Conservation (phyloP, 768 basidiomycete species). For the Hygrocybe coccinea region DNA sequence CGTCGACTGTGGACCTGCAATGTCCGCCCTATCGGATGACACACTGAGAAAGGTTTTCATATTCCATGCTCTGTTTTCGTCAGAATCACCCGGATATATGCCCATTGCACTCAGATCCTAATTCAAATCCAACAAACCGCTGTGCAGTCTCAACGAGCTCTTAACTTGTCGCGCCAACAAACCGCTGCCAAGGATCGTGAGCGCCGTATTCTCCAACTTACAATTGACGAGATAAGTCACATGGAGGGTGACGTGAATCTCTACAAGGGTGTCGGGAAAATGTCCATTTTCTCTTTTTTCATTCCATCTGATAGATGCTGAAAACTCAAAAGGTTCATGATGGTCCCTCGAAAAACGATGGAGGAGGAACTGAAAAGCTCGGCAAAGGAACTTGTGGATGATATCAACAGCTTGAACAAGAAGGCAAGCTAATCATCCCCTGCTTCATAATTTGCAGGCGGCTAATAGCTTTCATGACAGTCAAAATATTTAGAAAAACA, state of each 20-base stretch:
- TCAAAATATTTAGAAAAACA: conserved; percentile 92
- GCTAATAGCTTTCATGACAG: conserved; percentile 34
- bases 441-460: conserved; percentile 1
- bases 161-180: conserved; percentile 72
- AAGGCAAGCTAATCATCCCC: conserved; percentile 53
- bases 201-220: conserved; percentile 82
- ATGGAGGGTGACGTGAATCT: conserved; percentile 72
- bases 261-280: conserved; percentile 95
- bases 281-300: conserved; percentile 54
- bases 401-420: conserved; percentile 75
- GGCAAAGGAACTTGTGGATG: conserved; percentile 81
- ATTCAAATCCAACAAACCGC: conserved; percentile 91
- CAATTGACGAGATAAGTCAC: conserved; percentile 72
- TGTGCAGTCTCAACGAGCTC: conserved; percentile 74
- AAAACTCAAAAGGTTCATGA: conserved; percentile 69
- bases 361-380: conserved; percentile 67
- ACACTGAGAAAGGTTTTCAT: conserved; percentile 69
- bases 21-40: conserved; percentile 71
- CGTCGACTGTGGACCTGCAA: conserved; percentile 19
- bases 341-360: conserved; percentile 75
- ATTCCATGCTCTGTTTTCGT: background rate
- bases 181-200: conserved; percentile 79
- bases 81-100: background rate
- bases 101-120: conserved; percentile 57
- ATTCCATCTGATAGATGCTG: background rate